Percentiles rank a stretch among this genome's conserved stretches.
These are phyloP conservation scores for Paecilomyces dactylethromorphus DNA, from an alignment of 2,329 filamentous ascomycete genomes.

Conservation along the genomic window DNA sequence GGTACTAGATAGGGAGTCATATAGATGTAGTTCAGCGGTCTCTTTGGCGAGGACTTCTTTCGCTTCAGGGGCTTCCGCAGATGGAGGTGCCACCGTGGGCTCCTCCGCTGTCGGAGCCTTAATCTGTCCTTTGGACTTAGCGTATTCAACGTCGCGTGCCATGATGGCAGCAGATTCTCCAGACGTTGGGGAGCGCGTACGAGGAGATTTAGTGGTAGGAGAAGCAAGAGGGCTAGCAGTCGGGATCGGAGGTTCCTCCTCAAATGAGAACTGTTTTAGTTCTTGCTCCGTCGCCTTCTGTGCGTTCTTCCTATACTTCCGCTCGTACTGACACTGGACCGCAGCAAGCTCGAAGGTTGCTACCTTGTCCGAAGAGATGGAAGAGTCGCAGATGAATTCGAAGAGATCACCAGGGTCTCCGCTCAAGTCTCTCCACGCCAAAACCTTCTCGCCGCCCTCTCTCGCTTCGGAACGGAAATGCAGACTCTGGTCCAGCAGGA, in stretches of 20 bases:
- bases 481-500: constrained; percentile 85
- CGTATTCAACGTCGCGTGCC: constrained; percentile 39
- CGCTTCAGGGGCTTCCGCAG: constrained; percentile 57
- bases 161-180: constrained; percentile 37
- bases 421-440: constrained; percentile 92
- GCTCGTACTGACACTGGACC: constrained; percentile 93
- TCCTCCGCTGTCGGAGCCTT: constrained; percentile 34
- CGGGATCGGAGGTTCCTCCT: constrained; percentile 54
- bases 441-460: constrained; percentile 72
- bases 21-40: constrained; percentile 81
- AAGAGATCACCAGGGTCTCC: constrained; percentile 93
- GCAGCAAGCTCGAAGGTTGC: constrained; percentile 75
- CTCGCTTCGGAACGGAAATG: constrained; percentile 80
- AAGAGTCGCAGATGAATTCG: constrained; percentile 89
- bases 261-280: constrained; percentile 75
- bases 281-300: constrained; percentile 76
- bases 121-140: constrained; percentile 34
- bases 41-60: constrained; percentile 69
- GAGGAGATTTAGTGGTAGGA: constrained; percentile 32
- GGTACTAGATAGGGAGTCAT: constrained; percentile 79
- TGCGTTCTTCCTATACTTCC: constrained; percentile 78
- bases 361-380: constrained; percentile 63
- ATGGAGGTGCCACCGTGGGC: constrained; percentile 55
- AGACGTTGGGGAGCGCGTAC: constrained; percentile 27
- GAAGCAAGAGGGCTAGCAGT: constrained; percentile 52